Evolutionary conservation across 176 grass and related monocot species (phyloP).

Genomic region (Oryza glumipatula): DNA sequence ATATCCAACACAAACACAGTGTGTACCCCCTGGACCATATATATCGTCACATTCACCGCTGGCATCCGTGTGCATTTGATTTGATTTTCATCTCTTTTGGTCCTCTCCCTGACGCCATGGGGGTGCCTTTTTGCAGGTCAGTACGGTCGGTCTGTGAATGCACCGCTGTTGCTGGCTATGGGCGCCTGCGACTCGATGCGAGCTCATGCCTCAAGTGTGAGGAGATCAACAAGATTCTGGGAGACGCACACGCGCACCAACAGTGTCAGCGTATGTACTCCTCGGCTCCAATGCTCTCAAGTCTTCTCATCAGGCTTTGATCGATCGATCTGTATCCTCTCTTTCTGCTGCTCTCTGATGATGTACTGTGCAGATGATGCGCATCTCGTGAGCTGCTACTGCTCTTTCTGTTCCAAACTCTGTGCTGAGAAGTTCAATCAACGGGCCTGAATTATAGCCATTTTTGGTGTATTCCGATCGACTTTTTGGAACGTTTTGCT

Average conservation of each 20-base stretch:
- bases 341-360: background rate
- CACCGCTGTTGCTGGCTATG: background rate
- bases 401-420: background rate
- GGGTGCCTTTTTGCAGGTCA: background rate
- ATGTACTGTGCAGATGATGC: background rate
- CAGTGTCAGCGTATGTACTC: background rate
- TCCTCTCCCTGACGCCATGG: constrained; percentile 11
- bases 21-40: background rate
- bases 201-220: background rate
- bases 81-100: constrained; percentile 10
- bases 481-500: background rate
- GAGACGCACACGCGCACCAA: background rate
- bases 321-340: background rate
- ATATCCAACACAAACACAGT: background rate
- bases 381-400: background rate
- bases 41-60: background rate
- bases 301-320: background rate
- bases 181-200: background rate
- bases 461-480: background rate
- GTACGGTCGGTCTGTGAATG: background rate
- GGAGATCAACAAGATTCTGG: background rate
- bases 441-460: background rate
- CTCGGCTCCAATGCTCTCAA: background rate
- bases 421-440: background rate
- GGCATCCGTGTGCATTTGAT: constrained; percentile 4